Conservation (phyloP, 2,329 filamentous ascomycete species). For the Xylariaceae sp. region DNA sequence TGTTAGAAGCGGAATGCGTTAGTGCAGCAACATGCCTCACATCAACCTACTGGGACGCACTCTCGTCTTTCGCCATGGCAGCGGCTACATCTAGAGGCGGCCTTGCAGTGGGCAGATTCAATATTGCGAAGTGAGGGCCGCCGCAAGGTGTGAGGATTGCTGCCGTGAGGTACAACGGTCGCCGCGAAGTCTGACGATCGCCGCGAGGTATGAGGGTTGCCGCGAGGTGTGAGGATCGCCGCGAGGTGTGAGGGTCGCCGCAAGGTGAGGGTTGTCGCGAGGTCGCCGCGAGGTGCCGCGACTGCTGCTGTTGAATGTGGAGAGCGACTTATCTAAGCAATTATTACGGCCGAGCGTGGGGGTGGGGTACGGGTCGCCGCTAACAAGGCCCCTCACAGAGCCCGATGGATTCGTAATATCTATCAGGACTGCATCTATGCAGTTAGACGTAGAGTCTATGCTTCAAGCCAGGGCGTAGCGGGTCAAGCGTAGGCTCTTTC, state of each 20-base stretch:
- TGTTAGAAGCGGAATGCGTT: conserved; percentile 20
- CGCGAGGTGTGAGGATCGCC: background rate
- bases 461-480: too few species aligned
- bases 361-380: too few species aligned
- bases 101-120: conserved; percentile 3
- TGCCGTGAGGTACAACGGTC: background rate
- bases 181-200: background rate
- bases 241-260: background rate
- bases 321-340: too few species aligned
- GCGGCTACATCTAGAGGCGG: conserved; percentile 2
- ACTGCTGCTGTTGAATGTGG: too few species aligned
- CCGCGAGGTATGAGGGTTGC: conserved; percentile 3
- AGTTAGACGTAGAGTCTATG: too few species aligned
- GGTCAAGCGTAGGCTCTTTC: background rate
- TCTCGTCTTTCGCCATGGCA: conserved; percentile 33
- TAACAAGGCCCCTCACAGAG: too few species aligned
- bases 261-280: too few species aligned
- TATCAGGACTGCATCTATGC: too few species aligned
- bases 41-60: conserved; percentile 18
- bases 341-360: too few species aligned
- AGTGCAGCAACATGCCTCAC: too few species aligned
- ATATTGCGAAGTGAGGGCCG: conserved; percentile 4
- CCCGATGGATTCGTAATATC: too few species aligned
- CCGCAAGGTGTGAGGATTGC: background rate
- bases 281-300: too few species aligned